Evolutionary conservation across 2,329 filamentous ascomycete genomes (phyloP).

Genomic region (Aureobasidium sp.): DNA sequence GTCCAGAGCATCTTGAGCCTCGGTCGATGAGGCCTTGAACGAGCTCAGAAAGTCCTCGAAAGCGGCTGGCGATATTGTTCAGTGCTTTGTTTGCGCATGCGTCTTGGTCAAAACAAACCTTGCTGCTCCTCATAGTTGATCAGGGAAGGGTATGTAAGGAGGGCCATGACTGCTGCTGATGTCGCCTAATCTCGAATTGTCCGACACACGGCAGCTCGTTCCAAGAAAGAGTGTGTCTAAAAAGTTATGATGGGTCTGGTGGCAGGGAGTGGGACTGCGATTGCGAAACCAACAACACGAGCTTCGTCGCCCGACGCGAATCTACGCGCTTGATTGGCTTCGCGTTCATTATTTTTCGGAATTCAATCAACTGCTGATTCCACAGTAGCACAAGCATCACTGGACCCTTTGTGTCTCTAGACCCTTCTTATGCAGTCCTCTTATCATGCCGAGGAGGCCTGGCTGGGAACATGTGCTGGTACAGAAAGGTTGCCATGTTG

Average conservation of each 20-base stretch:
- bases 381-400: background rate
- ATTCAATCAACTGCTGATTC: too few relatives aligned
- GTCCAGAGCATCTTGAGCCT: slow-evolving; percentile 73
- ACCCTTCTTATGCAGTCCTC: background rate
- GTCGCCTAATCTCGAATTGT: background rate
- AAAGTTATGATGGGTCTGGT: background rate
- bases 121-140: slow-evolving; percentile 87
- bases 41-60: slow-evolving; percentile 82
- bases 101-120: slow-evolving; percentile 45
- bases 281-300: background rate
- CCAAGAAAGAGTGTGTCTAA: background rate
- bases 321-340: slow-evolving; percentile 3
- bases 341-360: background rate
- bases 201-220: slow-evolving; percentile 4
- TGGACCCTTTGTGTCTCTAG: background rate
- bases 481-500: background rate
- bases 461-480: background rate
- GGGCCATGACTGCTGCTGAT: slow-evolving; percentile 59
- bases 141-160: slow-evolving; percentile 67
- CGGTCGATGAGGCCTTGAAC: slow-evolving; percentile 74
- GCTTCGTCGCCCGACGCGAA: background rate
- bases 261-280: slow-evolving; percentile 3
- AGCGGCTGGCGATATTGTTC: slow-evolving; percentile 48
- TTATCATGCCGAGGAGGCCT: background rate
- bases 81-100: slow-evolving; percentile 22